These are phyloP conservation scores for Termitomyces sp. DNA, from an alignment of 768 basidiomycete species.

Conservation along the genomic window DNA sequence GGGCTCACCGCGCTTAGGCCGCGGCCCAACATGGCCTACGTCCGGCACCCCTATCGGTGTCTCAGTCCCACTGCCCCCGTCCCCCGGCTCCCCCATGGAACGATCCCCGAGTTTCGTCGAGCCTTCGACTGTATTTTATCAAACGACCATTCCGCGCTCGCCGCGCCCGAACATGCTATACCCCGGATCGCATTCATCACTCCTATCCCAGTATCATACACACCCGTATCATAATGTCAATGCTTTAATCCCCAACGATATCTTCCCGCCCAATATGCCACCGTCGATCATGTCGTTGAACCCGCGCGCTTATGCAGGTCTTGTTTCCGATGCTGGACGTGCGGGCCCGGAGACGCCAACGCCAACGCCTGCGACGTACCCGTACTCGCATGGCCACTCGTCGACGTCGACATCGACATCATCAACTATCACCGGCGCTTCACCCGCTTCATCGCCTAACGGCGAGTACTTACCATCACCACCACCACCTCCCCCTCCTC, in stretches of 20 bases:
- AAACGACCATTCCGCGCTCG: constrained; percentile 50
- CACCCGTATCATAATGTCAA: constrained; percentile 25
- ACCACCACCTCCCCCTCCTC: neutral
- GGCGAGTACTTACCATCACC: neutral
- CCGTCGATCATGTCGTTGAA: constrained; percentile 36
- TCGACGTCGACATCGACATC: constrained; percentile 37
- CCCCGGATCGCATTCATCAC: constrained; percentile 40
- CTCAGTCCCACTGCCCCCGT: constrained; percentile 43
- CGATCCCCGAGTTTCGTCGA: constrained; percentile 30
- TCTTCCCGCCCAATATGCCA: constrained; percentile 39
- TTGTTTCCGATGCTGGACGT: constrained; percentile 17
- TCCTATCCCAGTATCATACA: constrained; percentile 38
- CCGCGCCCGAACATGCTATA: constrained; percentile 46
- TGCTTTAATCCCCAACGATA: constrained; percentile 34
- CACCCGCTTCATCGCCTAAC: constrained; percentile 26
- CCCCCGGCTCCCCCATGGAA: constrained; percentile 39
- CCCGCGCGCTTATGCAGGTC: constrained; percentile 22
- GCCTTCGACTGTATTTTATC: constrained; percentile 64
- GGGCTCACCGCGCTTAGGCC: constrained; percentile 38
- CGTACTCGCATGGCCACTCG: constrained; percentile 43
- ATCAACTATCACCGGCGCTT: constrained; percentile 44
- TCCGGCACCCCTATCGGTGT: constrained; percentile 33
- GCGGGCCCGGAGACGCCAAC: constrained; percentile 42
- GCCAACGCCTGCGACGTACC: constrained; percentile 36
- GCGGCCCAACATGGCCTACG: constrained; percentile 34